Conservation (phyloP, 257 asterid species). For the Solanum sejunctum region DNA sequence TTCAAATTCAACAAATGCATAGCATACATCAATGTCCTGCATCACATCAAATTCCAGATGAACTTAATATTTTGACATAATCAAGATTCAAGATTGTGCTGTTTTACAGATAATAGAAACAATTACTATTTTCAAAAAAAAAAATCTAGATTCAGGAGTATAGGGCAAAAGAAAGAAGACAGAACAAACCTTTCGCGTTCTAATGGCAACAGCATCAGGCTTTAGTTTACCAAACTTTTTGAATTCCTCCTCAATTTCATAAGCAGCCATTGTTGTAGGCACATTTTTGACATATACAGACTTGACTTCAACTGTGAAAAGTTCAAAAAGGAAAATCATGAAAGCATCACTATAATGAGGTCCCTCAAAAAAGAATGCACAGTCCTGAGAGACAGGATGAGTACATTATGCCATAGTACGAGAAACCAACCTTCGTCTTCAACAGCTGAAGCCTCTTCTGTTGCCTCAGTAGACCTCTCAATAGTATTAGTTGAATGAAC, state of each 20-base stretch:
- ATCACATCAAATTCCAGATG: neutral
- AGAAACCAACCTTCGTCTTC: slow-evolving; percentile 68
- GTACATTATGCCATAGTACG: neutral
- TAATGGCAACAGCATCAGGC: slow-evolving; percentile 91
- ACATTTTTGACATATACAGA: slow-evolving; percentile 94
- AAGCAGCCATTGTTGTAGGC: slow-evolving; percentile 80
- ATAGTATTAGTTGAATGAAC: slow-evolving; percentile 26
- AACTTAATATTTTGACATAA: neutral
- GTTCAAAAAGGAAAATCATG: neutral
- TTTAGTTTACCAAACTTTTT: slow-evolving; percentile 78
- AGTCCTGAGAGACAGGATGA: neutral
- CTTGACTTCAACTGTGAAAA: slow-evolving; percentile 56
- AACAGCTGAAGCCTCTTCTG: slow-evolving; percentile 48
- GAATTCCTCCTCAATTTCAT: slow-evolving; percentile 87
- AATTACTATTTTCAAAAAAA: no score
- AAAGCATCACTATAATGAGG: neutral
- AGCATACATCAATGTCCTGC: slow-evolving; percentile 93
- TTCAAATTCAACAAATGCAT: slow-evolving; percentile 92
- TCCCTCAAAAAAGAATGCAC: neutral
- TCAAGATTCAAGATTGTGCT: neutral
- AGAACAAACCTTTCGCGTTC: slow-evolving; percentile 83
- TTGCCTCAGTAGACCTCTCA: slow-evolving; percentile 50
- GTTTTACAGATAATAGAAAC: no score
- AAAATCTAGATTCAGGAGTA: neutral
- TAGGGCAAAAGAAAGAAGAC: neutral